A percentile compares a stretch with the other conserved stretches of the same genome.
Evolutionary conservation across 2,329 filamentous ascomycete genomes (phyloP).

Genomic region (Talaromyces sp.): DNA sequence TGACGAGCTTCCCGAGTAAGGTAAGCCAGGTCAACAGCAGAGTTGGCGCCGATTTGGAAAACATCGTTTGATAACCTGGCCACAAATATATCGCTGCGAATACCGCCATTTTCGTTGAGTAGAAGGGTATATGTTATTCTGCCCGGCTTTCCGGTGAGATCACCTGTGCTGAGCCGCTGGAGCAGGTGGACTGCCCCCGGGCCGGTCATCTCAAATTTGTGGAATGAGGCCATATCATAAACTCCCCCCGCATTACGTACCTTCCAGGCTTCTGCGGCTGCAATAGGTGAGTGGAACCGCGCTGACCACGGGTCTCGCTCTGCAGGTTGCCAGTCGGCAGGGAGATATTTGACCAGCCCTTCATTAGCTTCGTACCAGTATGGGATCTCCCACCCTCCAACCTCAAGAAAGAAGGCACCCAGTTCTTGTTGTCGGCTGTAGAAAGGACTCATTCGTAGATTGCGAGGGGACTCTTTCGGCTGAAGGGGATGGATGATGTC

Average conservation of each 20-base stretch:
- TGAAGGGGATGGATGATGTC: conserved; percentile 59
- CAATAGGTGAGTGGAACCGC: conserved; percentile 53
- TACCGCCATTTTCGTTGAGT: background rate
- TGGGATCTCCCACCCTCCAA: conserved; percentile 59
- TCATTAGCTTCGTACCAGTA: conserved; percentile 58
- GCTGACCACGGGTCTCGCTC: conserved; percentile 56
- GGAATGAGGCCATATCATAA: conserved; percentile 59
- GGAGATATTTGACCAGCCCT: conserved; percentile 46
- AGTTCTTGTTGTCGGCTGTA: conserved; percentile 50
- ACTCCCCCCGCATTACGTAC: conserved; percentile 57
- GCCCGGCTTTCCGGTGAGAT: background rate
- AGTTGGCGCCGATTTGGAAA: conserved; percentile 52
- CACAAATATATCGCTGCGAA: background rate
- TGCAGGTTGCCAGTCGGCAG: conserved; percentile 49
- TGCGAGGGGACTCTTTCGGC: conserved; percentile 52
- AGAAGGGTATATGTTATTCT: background rate
- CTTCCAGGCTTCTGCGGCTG: conserved; percentile 59
- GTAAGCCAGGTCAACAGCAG: conserved; percentile 50
- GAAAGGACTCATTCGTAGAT: conserved; percentile 57
- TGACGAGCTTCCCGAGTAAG: conserved; percentile 48
- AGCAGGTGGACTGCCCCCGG: conserved; percentile 53
- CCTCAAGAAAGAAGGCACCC: conserved; percentile 47
- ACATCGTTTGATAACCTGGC: background rate
- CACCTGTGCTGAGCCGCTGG: conserved; percentile 37
- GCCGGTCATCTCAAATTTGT: conserved; percentile 54